These are phyloP conservation scores for Colletotrichum chlorophyti DNA, from an alignment of 2,329 filamentous ascomycete genomes.

Conservation along the genomic window DNA sequence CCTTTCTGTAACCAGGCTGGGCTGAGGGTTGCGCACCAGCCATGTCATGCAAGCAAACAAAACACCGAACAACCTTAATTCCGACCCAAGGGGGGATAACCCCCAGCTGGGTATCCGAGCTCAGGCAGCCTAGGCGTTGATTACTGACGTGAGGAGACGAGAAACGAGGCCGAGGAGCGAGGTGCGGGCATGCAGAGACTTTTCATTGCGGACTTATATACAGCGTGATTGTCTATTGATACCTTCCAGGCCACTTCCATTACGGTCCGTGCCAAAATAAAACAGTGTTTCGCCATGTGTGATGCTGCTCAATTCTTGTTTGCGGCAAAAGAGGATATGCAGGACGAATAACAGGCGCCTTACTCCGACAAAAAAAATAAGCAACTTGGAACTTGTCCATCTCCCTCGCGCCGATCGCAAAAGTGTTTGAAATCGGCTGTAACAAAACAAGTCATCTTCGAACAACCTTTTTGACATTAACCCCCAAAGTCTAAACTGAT, in stretches of 20 bases:
- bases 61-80: conserved; percentile 26
- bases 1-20: neutral
- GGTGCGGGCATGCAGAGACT: no score
- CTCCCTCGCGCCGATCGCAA: neutral
- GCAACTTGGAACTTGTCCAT: neutral
- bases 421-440: neutral
- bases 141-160: neutral
- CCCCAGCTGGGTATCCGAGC: neutral
- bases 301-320: no score
- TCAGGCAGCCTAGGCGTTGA: neutral
- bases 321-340: no score
- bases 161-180: neutral
- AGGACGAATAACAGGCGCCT: no score
- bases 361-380: no score
- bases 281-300: neutral
- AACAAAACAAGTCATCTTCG: neutral
- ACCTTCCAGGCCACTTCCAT: neutral
- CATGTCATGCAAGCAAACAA: conserved; percentile 18
- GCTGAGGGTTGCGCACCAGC: neutral
- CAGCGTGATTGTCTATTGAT: neutral
- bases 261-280: no score
- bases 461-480: conserved; percentile 1
- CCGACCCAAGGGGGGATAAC: neutral
- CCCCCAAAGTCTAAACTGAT: conserved; percentile 6
- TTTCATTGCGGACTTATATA: no score